phyloP scores from a whole-genome alignment of 2,329 filamentous ascomycete species.

The Didymella keratinophila region DNA sequence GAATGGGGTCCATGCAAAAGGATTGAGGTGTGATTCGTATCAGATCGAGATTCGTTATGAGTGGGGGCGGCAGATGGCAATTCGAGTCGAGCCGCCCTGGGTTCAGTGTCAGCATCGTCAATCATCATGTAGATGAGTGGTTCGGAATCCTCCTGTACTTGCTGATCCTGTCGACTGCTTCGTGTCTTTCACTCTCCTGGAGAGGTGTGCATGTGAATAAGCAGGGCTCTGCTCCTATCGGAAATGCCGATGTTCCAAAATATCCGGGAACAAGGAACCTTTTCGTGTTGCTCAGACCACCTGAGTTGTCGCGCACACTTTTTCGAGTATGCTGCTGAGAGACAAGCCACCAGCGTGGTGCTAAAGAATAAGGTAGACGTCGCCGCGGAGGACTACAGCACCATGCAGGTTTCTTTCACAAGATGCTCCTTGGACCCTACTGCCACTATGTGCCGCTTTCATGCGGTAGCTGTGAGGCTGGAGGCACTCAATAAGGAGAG shows the following conservation, averaged over 20 bases:
- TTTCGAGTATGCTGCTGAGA: conserved; percentile 1
- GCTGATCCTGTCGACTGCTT: neutral
- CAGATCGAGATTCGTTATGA: conserved; percentile 8
- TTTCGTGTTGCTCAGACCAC: conserved; percentile 12
- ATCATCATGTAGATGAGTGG: neutral
- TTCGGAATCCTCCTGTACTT: neutral
- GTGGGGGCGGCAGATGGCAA: conserved; percentile 5
- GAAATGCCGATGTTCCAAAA: conserved; percentile 5
- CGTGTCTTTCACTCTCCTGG: neutral
- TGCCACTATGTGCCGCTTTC: neutral
- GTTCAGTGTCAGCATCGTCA: conserved; percentile 1
- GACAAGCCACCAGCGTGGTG: neutral
- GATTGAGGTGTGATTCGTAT: neutral
- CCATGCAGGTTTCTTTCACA: neutral
- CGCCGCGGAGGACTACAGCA: neutral
- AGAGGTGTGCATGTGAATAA: conserved; percentile 2
- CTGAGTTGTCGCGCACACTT: conserved; percentile 1
- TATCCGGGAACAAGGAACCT: conserved; percentile 10
- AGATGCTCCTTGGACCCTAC: neutral
- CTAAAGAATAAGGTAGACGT: neutral
- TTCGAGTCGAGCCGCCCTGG: conserved; percentile 6
- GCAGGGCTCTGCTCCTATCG: conserved; percentile 7
- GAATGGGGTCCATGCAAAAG: conserved; percentile 9
- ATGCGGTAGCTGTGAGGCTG: neutral
- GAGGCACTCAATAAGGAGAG: neutral